Evolutionary conservation across 202 grass and related monocot species (phyloP).

Genomic region (Alloteropsis angusta): DNA sequence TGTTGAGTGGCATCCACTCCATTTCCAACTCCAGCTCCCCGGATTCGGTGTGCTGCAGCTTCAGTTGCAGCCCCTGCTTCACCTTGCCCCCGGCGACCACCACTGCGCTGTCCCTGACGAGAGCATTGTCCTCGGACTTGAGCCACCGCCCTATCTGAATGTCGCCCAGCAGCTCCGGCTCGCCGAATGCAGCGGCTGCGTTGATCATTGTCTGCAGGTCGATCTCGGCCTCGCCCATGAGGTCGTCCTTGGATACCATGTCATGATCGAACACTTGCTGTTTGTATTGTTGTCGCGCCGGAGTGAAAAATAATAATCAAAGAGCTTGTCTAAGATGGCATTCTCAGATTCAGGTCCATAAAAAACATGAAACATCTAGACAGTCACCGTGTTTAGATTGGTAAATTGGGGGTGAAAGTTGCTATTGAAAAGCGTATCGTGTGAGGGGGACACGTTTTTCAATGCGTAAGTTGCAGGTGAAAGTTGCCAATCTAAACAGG

Average conservation of each 20-base stretch:
- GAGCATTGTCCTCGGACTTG: slow-evolving; percentile 50
- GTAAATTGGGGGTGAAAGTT: too few relatives aligned
- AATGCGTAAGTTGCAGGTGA: too few relatives aligned
- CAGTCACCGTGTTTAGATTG: too few relatives aligned
- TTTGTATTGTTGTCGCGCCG: background rate
- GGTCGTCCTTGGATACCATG: slow-evolving; percentile 56
- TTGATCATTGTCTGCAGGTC: slow-evolving; percentile 73
- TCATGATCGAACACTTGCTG: slow-evolving; percentile 78
- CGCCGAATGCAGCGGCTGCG: slow-evolving; percentile 31
- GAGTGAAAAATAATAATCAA: background rate
- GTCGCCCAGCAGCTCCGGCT: slow-evolving; percentile 35
- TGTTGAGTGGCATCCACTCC: slow-evolving; percentile 66
- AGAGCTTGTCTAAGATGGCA: background rate
- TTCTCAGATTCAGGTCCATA: background rate
- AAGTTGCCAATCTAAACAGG: too few relatives aligned
- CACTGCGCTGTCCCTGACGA: slow-evolving; percentile 46
- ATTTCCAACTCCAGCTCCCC: slow-evolving; percentile 59
- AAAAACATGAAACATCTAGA: background rate
- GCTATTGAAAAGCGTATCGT: too few relatives aligned
- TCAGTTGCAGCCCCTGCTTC: slow-evolving; percentile 49
- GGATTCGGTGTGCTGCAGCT: slow-evolving; percentile 57
- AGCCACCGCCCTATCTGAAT: slow-evolving; percentile 75
- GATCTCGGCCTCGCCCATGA: slow-evolving; percentile 70
- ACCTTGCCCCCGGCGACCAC: slow-evolving; percentile 48
- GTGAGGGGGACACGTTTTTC: too few relatives aligned